These are phyloP conservation scores for Gymnopilus junonius DNA, from an alignment of 768 basidiomycete species.

Conservation along the genomic window DNA sequence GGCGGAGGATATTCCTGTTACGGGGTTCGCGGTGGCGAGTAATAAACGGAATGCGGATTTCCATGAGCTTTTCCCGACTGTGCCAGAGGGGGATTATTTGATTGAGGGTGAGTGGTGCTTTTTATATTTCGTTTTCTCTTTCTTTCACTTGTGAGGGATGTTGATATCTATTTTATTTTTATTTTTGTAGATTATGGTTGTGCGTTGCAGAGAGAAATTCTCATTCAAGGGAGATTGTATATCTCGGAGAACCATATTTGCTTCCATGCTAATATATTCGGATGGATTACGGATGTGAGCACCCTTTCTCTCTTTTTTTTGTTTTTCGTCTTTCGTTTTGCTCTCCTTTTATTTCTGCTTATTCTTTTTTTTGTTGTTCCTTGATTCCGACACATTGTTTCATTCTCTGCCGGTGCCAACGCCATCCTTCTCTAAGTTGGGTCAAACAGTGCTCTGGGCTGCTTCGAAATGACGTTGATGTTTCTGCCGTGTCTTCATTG, in stretches of 20 bases:
- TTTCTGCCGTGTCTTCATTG: neutral
- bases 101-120: slow-evolving; percentile 88
- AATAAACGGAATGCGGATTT: slow-evolving; percentile 95
- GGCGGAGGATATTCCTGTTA: slow-evolving; percentile 84
- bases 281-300: slow-evolving; percentile 96
- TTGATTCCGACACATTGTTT: no score
- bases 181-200: slow-evolving; percentile 87
- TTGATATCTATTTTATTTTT: neutral
- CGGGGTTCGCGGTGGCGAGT: slow-evolving; percentile 97
- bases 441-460: neutral
- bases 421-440: neutral
- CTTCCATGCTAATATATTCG: slow-evolving; percentile 99
- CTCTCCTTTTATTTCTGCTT: no score
- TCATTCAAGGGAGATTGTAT: slow-evolving; percentile 94
- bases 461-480: neutral
- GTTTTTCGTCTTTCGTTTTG: no score
- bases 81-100: slow-evolving; percentile 95
- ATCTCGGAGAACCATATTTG: slow-evolving; percentile 99
- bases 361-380: neutral
- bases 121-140: no score
- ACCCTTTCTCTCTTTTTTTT: neutral
- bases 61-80: slow-evolving; percentile 86
- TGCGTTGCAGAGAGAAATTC: slow-evolving; percentile 93
- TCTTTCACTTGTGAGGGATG: slow-evolving; percentile 2
- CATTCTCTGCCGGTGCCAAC: neutral